These are phyloP conservation scores for Solanum piurae DNA, from an alignment of 257 asterid genomes.

Conservation along the genomic window DNA sequence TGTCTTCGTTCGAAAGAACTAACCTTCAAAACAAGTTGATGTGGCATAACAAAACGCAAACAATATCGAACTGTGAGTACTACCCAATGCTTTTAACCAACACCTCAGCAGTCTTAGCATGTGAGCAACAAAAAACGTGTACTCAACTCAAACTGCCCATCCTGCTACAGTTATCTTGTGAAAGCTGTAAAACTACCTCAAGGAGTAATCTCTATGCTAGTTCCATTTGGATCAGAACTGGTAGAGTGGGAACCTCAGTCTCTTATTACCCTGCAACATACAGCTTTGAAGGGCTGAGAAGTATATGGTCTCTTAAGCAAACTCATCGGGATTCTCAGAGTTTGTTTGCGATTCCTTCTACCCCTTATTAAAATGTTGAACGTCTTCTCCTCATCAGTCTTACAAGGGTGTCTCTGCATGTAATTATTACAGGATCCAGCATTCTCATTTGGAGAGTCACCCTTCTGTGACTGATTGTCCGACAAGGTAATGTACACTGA, in stretches of 20 bases:
- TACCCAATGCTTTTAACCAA: not conserved
- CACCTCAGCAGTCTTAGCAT: not conserved
- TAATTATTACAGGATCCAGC: conserved; percentile 12
- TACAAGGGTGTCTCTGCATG: conserved; percentile 25
- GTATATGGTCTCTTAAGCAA: conserved; percentile 72
- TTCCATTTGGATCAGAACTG: conserved; percentile 35
- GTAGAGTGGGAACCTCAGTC: conserved; percentile 50
- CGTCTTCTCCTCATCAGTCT: conserved; percentile 54
- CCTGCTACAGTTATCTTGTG: conserved; percentile 7
- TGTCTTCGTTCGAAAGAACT: not conserved
- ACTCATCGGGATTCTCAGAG: conserved; percentile 82
- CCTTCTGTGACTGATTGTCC: conserved; percentile 19
- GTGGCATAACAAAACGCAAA: not conserved
- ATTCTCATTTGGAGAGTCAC: conserved; percentile 30
- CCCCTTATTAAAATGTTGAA: conserved; percentile 71
- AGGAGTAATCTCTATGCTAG: conserved; percentile 31
- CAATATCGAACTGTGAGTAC: not conserved
- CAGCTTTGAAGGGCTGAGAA: conserved; percentile 82
- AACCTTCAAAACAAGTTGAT: not conserved
- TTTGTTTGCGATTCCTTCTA: conserved; percentile 75
- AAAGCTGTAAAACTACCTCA: conserved; percentile 14
- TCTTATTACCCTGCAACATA: conserved; percentile 76
- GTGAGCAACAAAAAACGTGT: not conserved
- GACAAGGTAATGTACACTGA: conserved; percentile 30
- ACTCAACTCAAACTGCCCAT: conserved; percentile 15